Base-by-base conservation (phyloP, 306 rosid genomes). In the Vigna radiata region DNA sequence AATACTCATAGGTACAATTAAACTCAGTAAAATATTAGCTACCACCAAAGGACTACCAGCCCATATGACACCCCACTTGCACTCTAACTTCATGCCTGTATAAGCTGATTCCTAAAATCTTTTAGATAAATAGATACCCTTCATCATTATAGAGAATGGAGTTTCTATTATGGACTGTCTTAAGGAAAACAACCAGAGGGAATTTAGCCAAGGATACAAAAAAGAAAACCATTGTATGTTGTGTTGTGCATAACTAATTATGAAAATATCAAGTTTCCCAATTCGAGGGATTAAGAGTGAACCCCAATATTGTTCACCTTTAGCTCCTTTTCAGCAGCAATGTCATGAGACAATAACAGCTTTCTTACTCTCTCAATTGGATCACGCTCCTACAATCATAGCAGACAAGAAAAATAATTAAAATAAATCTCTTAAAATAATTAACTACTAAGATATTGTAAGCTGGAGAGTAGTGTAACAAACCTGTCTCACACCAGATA, bases 401-500 rank as follows among this genome's bases (percentile, higher is more conserved):
- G 60, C 65, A 71, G 21, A 36, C 80, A 71, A 79, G 21, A 55
- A 19, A 68, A 16, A 2, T 16, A 23, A 44, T 73, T 61, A 72
- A 75, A 14, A 52, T 7, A 29, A 78, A 69, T 23, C 54, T 58
- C 15, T 49, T 29, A 18, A 62, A 50, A 33, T 33, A 61, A 68
- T 50, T 53, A 44, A 68, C 16, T 33, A 43, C 41, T 21, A 48
- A 39, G 29, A 60, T 4, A 4, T 61, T 48, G 50, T 46, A 44
- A 68, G 23, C 33, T 18, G 36, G 41, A 17, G 56, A 65, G 23
- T 68, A 25, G 80, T 1, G 54, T 70, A 83, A 60, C 76, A 52
- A 60, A 96, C 98, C 97, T 92, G 98, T 89, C 99, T 87, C 65
- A 96, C 88, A 10, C 98, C 97, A 82, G 98, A 91, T 73, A 96